These are phyloP conservation scores for Suhomyces anneliseae DNA, from an alignment of 1,139 yeast species.

Conservation along the genomic window DNA sequence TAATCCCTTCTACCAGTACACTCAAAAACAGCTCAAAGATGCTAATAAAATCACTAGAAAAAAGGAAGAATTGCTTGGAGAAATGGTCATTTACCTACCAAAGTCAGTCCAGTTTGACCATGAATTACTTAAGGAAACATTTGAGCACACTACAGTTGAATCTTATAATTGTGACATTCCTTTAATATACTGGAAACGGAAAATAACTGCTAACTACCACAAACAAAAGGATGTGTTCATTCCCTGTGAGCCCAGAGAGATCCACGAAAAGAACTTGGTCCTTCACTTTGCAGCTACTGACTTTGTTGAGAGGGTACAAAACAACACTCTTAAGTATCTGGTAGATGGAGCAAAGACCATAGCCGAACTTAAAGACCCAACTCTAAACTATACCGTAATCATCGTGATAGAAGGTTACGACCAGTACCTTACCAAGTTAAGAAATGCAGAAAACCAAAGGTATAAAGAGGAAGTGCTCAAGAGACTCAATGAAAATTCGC, in stretches of 20 bases:
- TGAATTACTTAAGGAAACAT: constrained; percentile 13
- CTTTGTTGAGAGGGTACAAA: constrained; percentile 37
- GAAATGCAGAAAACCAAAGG: constrained; percentile 44
- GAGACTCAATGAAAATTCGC: constrained; percentile 15
- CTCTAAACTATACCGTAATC: constrained; percentile 26
- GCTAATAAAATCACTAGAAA: constrained; percentile 51
- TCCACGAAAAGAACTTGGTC: constrained; percentile 44
- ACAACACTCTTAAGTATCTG: constrained; percentile 22
- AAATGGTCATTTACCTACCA: constrained; percentile 46
- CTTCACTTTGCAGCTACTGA: constrained; percentile 49
- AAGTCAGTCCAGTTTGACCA: constrained; percentile 13
- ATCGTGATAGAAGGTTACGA: constrained; percentile 53
- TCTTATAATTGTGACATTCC: constrained; percentile 23
- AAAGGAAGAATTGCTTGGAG: constrained; percentile 51
- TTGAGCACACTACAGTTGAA: constrained; percentile 16
- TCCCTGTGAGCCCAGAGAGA: constrained; percentile 45
- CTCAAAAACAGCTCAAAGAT: constrained; percentile 40
- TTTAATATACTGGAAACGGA: constrained; percentile 37
- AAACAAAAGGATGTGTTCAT: constrained; percentile 48
- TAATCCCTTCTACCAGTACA: constrained; percentile 11
- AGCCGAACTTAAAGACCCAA: constrained; percentile 13
- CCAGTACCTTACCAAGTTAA: constrained; percentile 42
- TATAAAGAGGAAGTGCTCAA: constrained; percentile 43
- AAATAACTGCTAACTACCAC: constrained; percentile 43
- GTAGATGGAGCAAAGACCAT: constrained; percentile 22